Conservation (phyloP, 257 asterid species). For the Linderniella brevidens region DNA sequence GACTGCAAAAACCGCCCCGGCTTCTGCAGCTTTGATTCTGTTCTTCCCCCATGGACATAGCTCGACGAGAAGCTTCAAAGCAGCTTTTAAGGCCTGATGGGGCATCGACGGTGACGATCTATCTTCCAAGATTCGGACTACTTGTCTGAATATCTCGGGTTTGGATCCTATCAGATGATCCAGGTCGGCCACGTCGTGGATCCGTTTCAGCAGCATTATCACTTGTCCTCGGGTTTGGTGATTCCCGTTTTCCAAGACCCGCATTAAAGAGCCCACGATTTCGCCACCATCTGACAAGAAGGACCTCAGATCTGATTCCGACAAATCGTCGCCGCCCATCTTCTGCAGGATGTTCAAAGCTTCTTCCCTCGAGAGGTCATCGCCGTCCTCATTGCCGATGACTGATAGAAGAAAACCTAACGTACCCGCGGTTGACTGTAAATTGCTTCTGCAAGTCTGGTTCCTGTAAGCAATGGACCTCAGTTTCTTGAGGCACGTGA, state of each 20-base stretch:
- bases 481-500: neutral
- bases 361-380: neutral
- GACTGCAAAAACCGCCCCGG: conserved; percentile 1
- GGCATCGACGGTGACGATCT: too few relatives aligned
- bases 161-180: conserved; percentile 6
- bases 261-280: conserved; percentile 1
- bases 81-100: conserved; percentile 1
- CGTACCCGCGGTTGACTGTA: conserved; percentile 5
- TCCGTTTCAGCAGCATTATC: conserved; percentile 3
- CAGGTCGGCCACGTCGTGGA: conserved; percentile 10
- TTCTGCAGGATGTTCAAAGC: conserved; percentile 8
- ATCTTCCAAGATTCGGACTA: conserved; percentile 1
- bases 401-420: conserved; percentile 1
- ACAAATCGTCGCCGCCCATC: conserved; percentile 2
- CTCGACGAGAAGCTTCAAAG: conserved; percentile 1
- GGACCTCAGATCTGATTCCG: conserved; percentile 9
- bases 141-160: conserved; percentile 4
- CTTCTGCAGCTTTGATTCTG: conserved; percentile 6
- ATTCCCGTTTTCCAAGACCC: conserved; percentile 8
- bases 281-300: conserved; percentile 1
- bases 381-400: neutral
- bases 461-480: conserved; percentile 1
- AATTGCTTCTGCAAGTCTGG: neutral
- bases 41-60: conserved; percentile 6
- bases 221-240: conserved; percentile 6